Evolutionary conservation across 805 yeast genomes (phyloP), one percentile per base, ranked within the genome.

Genomic region (Millerozyma miso): DNA sequence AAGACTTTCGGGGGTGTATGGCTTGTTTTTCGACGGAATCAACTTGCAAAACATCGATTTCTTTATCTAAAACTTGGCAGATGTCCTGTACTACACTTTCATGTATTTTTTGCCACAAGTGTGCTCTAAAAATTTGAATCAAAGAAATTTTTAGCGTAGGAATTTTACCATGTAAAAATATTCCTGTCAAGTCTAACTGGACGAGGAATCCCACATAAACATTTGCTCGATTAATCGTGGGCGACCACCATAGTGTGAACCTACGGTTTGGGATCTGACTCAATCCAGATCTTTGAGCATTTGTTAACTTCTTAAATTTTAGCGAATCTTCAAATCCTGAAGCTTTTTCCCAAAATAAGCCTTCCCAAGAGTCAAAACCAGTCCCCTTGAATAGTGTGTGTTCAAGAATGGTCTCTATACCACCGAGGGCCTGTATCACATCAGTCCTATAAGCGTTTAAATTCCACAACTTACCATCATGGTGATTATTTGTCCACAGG

Each of bases 161-260:
- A 50, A 93, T 93, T 63, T 93, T 93, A 52, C 99, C 99, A 59
- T 93, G 99, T 39, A 93, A 70, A 63, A 93, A 93, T 20, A 93
- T 91, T 55, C 99, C 99, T 0, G 99, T 93, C 57, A 93, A 70
- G 64, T 93, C 99, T 36, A 93, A 72, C 60, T 93, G 99, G 20
- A 93, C 99, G 56, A 90, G 73, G 69, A 93, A 93, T 19, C 99
- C 99, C 44, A 93, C 97, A 58, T 93, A 93, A 19, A 93, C 98
- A 58, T 93, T 93, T 4, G 99, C 99, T 50, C 99, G 78, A 57
- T 93, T 93, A 54, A 93, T 93, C 0, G 99, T 93, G 4, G 99
- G 99, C 0, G 97, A 89, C 99, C 99, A 93, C 99, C 99, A 93
- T 23, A 93, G 69, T 0, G 99, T 93, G 59, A 93, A 93, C 37